Conservation (phyloP, 768 basidiomycete genomes). For the Chalciporus sphaerocephalus region DNA sequence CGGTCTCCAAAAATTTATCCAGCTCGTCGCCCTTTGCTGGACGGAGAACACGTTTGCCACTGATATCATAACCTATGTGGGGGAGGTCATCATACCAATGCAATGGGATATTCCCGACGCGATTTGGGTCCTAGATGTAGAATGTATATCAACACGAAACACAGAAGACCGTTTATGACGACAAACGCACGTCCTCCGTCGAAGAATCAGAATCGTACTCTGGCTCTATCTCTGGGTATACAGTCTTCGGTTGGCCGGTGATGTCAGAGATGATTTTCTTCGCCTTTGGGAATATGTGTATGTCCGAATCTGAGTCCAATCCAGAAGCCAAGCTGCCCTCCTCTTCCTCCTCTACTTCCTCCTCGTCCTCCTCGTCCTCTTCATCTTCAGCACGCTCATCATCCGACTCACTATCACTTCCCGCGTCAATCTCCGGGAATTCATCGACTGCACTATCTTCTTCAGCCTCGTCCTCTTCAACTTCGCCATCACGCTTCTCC, state of each 20-base stretch:
- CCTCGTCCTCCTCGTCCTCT: constrained; percentile 35
- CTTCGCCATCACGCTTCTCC: constrained; percentile 41
- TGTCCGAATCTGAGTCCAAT: constrained; percentile 39
- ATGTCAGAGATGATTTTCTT: constrained; percentile 73
- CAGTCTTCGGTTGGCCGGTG: constrained; percentile 77
- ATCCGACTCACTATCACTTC: constrained; percentile 39
- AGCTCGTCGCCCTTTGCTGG: constrained; percentile 95
- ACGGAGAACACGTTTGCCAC: constrained; percentile 89
- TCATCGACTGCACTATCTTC: constrained; percentile 63
- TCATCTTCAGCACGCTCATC: constrained; percentile 24
- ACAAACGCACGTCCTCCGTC: constrained; percentile 74
- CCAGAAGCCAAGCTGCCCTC: constrained; percentile 35
- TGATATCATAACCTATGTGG: constrained; percentile 95
- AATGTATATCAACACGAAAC: constrained; percentile 9
- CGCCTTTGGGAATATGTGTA: constrained; percentile 57
- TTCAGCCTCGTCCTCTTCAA: constrained; percentile 28
- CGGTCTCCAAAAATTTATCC: constrained; percentile 91
- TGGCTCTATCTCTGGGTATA: constrained; percentile 86
- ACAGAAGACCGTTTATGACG: background rate
- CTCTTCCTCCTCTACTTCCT: constrained; percentile 34
- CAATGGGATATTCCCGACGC: constrained; percentile 90
- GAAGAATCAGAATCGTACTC: constrained; percentile 90
- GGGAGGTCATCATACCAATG: constrained; percentile 99
- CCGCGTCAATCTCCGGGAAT: constrained; percentile 65
- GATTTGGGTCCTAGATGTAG: constrained; percentile 73